Evolutionary conservation across 495 filamentous ascomycete species (phyloP).

Genomic region (Penicillium maclennaniae): DNA sequence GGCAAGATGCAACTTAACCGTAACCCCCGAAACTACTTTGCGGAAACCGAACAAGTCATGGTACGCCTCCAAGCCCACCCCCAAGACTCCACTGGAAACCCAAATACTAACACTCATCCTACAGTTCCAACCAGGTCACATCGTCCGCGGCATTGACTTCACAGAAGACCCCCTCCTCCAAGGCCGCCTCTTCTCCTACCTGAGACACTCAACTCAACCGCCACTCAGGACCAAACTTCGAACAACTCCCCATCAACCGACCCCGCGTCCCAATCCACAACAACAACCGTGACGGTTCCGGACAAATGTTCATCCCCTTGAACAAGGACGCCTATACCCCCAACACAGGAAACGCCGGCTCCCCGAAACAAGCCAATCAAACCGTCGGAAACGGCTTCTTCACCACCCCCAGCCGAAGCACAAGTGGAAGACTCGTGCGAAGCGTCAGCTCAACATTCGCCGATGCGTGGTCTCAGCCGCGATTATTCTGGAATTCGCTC

Average conservation of each 20-base stretch:
- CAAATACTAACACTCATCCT: conserved; percentile 6
- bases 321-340: conserved; percentile 57
- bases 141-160: conserved; percentile 71
- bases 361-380: conserved; percentile 66
- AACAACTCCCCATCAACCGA: conserved; percentile 71
- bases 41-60: conserved; percentile 72
- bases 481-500: conserved; percentile 76
- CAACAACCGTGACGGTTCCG: conserved; percentile 58
- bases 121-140: conserved; percentile 40
- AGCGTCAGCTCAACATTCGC: conserved; percentile 60
- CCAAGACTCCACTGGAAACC: neutral
- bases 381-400: conserved; percentile 71
- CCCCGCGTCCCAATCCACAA: conserved; percentile 61
- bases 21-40: conserved; percentile 75
- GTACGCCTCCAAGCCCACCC: conserved; percentile 32
- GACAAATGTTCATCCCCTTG: conserved; percentile 46
- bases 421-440: conserved; percentile 54
- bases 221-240: conserved; percentile 65
- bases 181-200: conserved; percentile 70
- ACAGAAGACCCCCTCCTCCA: conserved; percentile 70
- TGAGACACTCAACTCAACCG: conserved; percentile 74
- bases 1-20: conserved; percentile 66
- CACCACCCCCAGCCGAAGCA: conserved; percentile 56
- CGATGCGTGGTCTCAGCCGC: conserved; percentile 73
- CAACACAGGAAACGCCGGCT: conserved; percentile 64